Conservation (phyloP, 2,329 filamentous ascomycete species). For the Magnaporthiopsis poae region DNA sequence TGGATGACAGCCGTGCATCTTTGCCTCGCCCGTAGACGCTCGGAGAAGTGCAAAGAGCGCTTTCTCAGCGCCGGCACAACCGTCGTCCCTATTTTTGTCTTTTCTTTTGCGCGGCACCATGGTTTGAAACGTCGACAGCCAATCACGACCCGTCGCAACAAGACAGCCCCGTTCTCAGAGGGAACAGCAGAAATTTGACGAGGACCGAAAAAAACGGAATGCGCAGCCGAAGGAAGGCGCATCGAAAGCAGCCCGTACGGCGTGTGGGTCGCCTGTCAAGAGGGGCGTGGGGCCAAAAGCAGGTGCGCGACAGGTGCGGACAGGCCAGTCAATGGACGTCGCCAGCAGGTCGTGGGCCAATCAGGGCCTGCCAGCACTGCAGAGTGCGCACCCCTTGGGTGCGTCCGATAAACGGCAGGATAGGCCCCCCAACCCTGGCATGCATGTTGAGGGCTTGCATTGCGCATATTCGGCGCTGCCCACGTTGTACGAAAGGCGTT, state of each 20-base stretch:
- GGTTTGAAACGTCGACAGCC: neutral
- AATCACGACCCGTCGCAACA: neutral
- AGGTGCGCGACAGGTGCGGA: too few relatives aligned
- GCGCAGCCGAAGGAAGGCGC: neutral
- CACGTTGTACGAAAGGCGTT: neutral
- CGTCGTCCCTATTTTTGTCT: neutral
- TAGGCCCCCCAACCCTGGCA: neutral
- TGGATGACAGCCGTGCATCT: neutral
- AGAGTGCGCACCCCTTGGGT: neutral
- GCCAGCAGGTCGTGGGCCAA: neutral
- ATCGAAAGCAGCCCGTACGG: neutral
- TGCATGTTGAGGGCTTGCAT: neutral
- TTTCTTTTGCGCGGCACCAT: neutral
- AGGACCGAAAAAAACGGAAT: neutral
- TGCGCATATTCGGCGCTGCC: neutral
- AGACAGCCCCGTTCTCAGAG: neutral
- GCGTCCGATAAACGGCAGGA: neutral
- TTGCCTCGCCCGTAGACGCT: neutral
- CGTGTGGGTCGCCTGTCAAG: neutral
- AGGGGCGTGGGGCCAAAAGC: neutral
- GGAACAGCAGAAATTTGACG: neutral
- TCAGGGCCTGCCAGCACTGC: neutral
- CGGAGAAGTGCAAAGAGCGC: neutral
- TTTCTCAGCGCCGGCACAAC: neutral
- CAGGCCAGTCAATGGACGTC: neutral